phyloP scores from a whole-genome alignment of 768 basidiomycete genomes.

The Podaxis mareebaensis region DNA sequence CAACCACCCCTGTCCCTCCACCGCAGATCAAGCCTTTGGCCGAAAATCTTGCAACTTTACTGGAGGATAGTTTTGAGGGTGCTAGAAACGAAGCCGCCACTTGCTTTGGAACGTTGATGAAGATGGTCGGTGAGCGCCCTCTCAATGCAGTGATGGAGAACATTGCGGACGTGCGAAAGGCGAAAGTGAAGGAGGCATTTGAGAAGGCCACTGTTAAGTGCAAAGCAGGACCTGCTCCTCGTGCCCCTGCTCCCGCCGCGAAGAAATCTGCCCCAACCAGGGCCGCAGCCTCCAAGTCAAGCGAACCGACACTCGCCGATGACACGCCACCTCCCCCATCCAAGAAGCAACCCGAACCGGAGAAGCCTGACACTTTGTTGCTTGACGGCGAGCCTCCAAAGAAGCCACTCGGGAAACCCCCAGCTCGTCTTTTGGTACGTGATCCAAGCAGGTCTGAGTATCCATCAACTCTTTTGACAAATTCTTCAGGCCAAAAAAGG shows the following conservation, averaged over 20 bases:
- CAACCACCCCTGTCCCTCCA: constrained; percentile 67
- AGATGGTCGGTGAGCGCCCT: constrained; percentile 93
- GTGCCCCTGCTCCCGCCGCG: constrained; percentile 43
- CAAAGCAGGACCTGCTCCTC: constrained; percentile 63
- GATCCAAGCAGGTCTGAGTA: constrained; percentile 5
- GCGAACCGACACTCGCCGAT: constrained; percentile 30
- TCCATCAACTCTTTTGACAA: neutral
- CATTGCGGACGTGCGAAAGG: constrained; percentile 83
- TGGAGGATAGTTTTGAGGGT: constrained; percentile 89
- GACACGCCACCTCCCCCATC: constrained; percentile 27
- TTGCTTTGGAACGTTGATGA: constrained; percentile 89
- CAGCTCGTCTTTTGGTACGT: constrained; percentile 35
- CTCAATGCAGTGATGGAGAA: constrained; percentile 85
- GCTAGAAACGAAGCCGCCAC: constrained; percentile 89
- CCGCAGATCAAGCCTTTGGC: constrained; percentile 81
- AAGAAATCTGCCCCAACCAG: constrained; percentile 29
- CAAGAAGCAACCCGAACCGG: constrained; percentile 44
- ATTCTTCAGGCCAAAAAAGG: constrained; percentile 51
- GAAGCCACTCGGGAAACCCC: constrained; percentile 52
- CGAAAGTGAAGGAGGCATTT: constrained; percentile 91
- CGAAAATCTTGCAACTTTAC: constrained; percentile 68
- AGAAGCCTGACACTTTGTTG: constrained; percentile 15
- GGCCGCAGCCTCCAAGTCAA: constrained; percentile 22
- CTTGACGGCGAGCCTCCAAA: constrained; percentile 30
- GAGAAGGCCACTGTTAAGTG: constrained; percentile 92